Evolutionary conservation across 192 early-diverging fungal species (phyloP).

Genomic region (Bifiguratus adelaidae): DNA sequence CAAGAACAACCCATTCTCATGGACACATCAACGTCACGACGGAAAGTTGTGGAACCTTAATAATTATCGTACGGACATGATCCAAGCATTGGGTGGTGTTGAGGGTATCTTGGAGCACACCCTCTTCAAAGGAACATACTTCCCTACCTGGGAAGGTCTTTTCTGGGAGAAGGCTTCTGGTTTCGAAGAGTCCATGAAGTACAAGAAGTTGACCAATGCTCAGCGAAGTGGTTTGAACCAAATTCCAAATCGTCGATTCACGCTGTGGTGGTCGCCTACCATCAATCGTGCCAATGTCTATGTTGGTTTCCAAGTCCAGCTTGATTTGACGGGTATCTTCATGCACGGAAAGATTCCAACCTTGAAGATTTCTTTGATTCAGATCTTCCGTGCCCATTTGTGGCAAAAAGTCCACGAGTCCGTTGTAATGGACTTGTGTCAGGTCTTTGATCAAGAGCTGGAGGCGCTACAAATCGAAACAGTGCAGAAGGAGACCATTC

Average conservation of each 20-base stretch:
- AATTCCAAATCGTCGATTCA: slow-evolving; percentile 99
- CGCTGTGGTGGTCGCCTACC: slow-evolving; percentile 98
- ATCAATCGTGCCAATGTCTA: slow-evolving; percentile 99
- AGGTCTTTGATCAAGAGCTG: slow-evolving; percentile 95
- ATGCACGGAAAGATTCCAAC: slow-evolving; percentile 99
- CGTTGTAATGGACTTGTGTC: slow-evolving; percentile 64
- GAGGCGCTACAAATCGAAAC: slow-evolving; percentile 97
- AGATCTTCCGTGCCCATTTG: slow-evolving; percentile 97
- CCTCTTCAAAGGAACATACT: slow-evolving; percentile 96
- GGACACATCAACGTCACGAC: slow-evolving; percentile 61
- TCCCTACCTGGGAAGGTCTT: slow-evolving; percentile 97
- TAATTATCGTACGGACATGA: slow-evolving; percentile 98
- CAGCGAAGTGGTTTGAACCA: slow-evolving; percentile 97
- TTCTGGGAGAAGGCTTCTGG: slow-evolving; percentile 79
- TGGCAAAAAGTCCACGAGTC: slow-evolving; percentile 98
- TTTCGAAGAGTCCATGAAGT: slow-evolving; percentile 83
- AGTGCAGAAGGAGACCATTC: slow-evolving; percentile 98
- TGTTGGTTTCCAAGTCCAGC: slow-evolving; percentile 99
- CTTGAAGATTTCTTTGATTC: slow-evolving; percentile 97
- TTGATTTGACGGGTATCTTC: slow-evolving; percentile 99
- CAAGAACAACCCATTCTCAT: slow-evolving; percentile 94
- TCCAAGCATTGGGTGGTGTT: slow-evolving; percentile 96
- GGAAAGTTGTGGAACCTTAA: slow-evolving; percentile 64
- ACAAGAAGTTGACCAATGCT: slow-evolving; percentile 97
- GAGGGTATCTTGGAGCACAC: slow-evolving; percentile 99